phyloP scores from a whole-genome alignment of 345 rosid species.

The Conringia planisiliqua region DNA sequence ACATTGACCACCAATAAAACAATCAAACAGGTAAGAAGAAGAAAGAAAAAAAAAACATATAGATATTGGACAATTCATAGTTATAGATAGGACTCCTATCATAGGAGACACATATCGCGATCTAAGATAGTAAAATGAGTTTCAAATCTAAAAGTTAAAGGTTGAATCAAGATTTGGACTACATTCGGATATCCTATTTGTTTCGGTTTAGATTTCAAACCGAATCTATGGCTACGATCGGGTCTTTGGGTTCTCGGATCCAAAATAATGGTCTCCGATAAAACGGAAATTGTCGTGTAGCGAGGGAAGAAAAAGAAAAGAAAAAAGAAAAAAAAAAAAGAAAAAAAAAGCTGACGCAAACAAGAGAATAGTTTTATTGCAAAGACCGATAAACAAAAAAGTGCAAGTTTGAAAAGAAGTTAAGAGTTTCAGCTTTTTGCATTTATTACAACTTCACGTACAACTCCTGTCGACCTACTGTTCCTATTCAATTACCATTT shows the following conservation, averaged over 20 bases:
- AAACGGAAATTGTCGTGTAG: constrained; percentile 34
- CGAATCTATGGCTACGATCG: background rate
- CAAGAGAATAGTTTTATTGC: constrained; percentile 35
- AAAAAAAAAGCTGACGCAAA: constrained; percentile 39
- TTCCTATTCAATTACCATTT: constrained; percentile 13
- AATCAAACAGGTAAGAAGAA: too few relatives aligned
- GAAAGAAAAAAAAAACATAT: too few relatives aligned
- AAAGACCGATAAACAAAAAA: constrained; percentile 29
- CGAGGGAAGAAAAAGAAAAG: background rate
- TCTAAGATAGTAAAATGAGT: background rate
- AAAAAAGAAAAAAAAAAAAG: too few relatives aligned
- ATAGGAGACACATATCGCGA: background rate
- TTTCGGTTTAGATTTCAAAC: background rate
- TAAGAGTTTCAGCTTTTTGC: constrained; percentile 52
- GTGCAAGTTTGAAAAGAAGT: constrained; percentile 17
- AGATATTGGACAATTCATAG: too few relatives aligned
- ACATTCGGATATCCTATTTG: background rate
- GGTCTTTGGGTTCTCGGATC: constrained; percentile 13
- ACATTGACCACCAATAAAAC: too few relatives aligned
- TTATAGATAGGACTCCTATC: too few relatives aligned
- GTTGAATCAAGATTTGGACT: background rate
- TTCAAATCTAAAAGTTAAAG: background rate
- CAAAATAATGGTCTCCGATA: constrained; percentile 8
- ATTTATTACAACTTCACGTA: constrained; percentile 52
- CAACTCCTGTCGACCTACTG: constrained; percentile 29